Percentiles rank a stretch among this genome's conserved stretches.
Conservation (phyloP, 2,329 filamentous ascomycete genomes). For the Aureobasidium pullulans region DNA sequence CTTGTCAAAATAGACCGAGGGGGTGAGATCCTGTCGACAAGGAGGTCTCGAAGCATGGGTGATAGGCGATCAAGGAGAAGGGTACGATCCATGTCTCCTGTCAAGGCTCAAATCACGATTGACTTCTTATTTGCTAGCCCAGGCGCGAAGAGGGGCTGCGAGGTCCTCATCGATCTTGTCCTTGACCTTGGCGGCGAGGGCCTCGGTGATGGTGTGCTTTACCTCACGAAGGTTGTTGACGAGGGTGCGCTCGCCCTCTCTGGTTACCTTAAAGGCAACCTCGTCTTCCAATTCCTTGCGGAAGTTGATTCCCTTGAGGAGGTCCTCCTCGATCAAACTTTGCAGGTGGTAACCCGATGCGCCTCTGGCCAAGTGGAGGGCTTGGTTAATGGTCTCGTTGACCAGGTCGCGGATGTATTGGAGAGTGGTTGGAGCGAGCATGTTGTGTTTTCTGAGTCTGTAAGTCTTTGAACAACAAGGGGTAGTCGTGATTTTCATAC, state of each 20-base stretch:
- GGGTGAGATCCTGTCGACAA: no score
- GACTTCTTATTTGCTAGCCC: background rate
- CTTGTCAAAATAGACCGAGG: no score
- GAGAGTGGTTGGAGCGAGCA: no score
- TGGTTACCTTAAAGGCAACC: background rate
- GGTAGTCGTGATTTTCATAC: no score
- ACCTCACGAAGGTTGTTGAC: background rate
- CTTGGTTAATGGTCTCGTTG: no score
- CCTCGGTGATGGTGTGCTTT: background rate
- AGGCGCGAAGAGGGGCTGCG: background rate
- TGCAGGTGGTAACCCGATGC: no score
- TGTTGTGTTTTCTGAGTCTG: no score
- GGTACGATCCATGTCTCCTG: background rate
- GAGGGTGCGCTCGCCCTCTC: background rate
- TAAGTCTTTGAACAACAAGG: no score
- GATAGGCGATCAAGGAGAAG: background rate
- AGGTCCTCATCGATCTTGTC: background rate
- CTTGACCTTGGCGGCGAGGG: background rate
- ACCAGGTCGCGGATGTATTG: no score
- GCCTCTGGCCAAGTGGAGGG: no score
- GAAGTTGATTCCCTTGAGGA: background rate
- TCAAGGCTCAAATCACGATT: background rate
- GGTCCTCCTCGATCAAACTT: background rate
- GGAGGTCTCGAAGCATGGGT: background rate
- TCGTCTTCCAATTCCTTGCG: background rate